Base-by-base conservation (phyloP, 2,329 filamentous ascomycete species). In the Colletotrichum cordylinicola region DNA sequence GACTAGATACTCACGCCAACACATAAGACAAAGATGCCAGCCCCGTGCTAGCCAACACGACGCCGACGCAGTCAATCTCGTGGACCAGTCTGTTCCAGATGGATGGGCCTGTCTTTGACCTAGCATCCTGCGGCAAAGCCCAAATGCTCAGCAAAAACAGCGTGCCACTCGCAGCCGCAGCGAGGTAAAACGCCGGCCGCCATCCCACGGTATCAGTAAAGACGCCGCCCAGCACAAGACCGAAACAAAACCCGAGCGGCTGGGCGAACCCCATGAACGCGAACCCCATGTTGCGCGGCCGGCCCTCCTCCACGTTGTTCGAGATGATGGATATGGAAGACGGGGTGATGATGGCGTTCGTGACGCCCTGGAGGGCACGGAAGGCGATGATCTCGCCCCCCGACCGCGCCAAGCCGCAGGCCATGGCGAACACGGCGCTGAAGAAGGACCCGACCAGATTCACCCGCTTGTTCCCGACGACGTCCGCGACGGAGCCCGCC, bases 111-210 rank as follows among this genome's bases (percentile, higher is more conserved):
- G 16, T 16, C 1, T 27, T 13, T n/a, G 31, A 15, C 35, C 35
- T 76, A 9, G 86, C 82, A 78, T 91, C 91, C 0, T 80, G 78
- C 0, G 86, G 85, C 4, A 90, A 82, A 21, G 86, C 78, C 21
- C 82, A 80, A 4, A 87, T 71, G 1, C 86, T 83, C 3, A 88
- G 67, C 2, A 82, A 78, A 1, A 91, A 81, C 5, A 88, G 78
- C 2, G 81, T 81, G 18, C 87, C 84, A 43, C 85, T 87, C 18
- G 62, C 39, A 8, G 67, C 67, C 4, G 67, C 72, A 15, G 67
- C 62, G 3, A 74, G 52, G 52, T 74, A 74, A 21, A 70, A 74
- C 6, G 67, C 52, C 24, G 60, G 37, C 15, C 72, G 60, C 72
- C 72, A 74, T 10, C 67, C 67, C 0, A 70, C 16, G 33, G 31